Evolutionary conservation across 1,139 yeast genomes (phyloP).

Genomic region (Ogataea hybrid): DNA sequence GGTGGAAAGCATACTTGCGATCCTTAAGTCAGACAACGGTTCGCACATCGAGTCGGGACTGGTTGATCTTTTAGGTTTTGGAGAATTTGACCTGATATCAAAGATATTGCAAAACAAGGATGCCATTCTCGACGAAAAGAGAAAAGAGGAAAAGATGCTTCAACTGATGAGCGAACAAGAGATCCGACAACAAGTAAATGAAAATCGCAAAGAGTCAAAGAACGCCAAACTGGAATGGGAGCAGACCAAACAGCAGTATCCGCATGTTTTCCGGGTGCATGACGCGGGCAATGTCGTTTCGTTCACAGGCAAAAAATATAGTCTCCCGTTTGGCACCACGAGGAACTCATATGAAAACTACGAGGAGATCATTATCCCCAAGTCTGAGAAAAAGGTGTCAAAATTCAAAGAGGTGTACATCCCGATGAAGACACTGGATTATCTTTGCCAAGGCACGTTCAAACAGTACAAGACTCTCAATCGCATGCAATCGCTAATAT

Average conservation of each 20-base stretch:
- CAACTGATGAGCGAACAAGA: conserved; percentile 53
- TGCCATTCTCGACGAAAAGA: conserved; percentile 22
- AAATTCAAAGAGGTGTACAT: conserved; percentile 56
- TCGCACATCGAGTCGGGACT: conserved; percentile 67
- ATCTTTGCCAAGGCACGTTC: conserved; percentile 81
- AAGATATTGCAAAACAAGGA: conserved; percentile 56
- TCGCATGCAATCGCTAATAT: conserved; percentile 89
- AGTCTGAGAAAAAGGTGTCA: conserved; percentile 49
- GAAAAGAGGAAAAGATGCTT: conserved; percentile 8
- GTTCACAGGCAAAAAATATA: conserved; percentile 74
- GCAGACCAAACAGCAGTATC: conserved; percentile 55
- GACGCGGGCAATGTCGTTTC: conserved; percentile 70
- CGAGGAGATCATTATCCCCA: conserved; percentile 85
- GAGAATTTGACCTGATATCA: conserved; percentile 75
- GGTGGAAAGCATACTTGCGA: conserved; percentile 28
- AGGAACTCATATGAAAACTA: conserved; percentile 57
- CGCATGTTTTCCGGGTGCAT: conserved; percentile 79
- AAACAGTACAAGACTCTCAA: conserved; percentile 74
- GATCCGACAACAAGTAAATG: conserved; percentile 53
- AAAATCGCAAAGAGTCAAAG: conserved; percentile 51
- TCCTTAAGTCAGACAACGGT: conserved; percentile 34
- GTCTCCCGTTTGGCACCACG: conserved; percentile 80
- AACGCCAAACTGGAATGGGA: conserved; percentile 50
- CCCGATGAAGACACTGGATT: conserved; percentile 62
- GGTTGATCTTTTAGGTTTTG: conserved; percentile 82